Conservation (phyloP, 164 flowering plant species). For the Vitis vinifera region ASM3070453v1 NC_081811.1:29066501-29067000, state of each 20-base stretch:
- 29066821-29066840: background rate
- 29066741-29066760: constrained; percentile 77
- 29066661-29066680: constrained; percentile 71
- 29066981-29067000: background rate
- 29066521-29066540: constrained; percentile 63
- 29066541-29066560: constrained; percentile 60
- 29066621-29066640: constrained; percentile 68
- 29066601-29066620: constrained; percentile 64
- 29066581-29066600: constrained; percentile 56
- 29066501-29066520: constrained; percentile 59
- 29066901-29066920: background rate
- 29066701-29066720: constrained; percentile 64
- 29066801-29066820: constrained; percentile 49
- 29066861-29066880: background rate
- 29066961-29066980: too few relatives aligned
- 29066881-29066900: background rate
- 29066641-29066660: constrained; percentile 60
- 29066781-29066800: constrained; percentile 69
- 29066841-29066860: background rate
- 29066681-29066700: constrained; percentile 83
- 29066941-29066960: too few relatives aligned
- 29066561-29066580: constrained; percentile 74
- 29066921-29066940: too few relatives aligned
- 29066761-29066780: constrained; percentile 75
- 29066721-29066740: constrained; percentile 58